Evolutionary conservation across 805 yeast genomes (phyloP).

Genomic region (Candida sphagnicola): DNA sequence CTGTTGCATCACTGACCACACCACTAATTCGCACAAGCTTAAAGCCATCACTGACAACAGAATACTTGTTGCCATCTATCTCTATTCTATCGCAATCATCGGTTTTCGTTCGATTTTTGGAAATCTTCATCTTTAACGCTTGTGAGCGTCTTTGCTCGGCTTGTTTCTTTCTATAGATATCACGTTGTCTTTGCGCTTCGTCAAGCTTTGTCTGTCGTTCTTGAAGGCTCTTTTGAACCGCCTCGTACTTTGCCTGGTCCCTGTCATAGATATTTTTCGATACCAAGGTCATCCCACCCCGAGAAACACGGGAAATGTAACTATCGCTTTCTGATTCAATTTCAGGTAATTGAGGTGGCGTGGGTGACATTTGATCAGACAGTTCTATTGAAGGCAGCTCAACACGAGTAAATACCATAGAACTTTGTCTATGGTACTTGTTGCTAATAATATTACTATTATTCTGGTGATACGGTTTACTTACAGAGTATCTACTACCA

Average conservation of each 20-base stretch:
- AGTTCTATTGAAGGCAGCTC: no score
- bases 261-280: constrained; percentile 1
- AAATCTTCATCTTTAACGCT: constrained; percentile 15
- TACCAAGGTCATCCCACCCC: constrained; percentile 3
- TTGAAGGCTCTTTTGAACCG: constrained; percentile 1
- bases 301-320: constrained; percentile 1
- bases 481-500: neutral
- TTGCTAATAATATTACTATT: neutral
- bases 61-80: constrained; percentile 42
- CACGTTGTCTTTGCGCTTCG: neutral
- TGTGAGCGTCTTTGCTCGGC: neutral
- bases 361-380: no score
- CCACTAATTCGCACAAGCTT: constrained; percentile 26
- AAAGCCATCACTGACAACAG: constrained; percentile 37
- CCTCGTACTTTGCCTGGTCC: constrained; percentile 2
- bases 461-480: neutral
- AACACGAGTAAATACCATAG: neutral
- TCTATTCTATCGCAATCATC: constrained; percentile 44
- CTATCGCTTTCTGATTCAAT: neutral
- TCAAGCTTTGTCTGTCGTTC: neutral
- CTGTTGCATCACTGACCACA: constrained; percentile 19
- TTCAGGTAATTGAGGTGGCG: no score
- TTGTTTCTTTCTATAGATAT: neutral
- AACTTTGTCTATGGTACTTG: neutral
- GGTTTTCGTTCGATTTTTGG: constrained; percentile 29